phyloP scores from a whole-genome alignment of 345 rosid species.

The Brassica rapa region DNA sequence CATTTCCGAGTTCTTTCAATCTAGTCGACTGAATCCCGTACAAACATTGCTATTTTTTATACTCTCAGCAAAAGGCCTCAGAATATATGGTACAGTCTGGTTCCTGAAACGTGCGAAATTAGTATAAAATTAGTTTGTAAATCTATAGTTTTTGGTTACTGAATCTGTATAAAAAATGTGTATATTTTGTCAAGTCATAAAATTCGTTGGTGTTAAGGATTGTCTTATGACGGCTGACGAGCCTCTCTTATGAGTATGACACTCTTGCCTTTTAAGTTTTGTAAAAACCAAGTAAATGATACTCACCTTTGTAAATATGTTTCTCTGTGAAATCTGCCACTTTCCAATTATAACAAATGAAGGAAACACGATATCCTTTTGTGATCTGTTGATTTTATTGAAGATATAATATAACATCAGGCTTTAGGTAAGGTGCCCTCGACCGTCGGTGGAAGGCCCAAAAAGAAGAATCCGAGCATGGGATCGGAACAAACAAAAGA shows the following conservation, averaged over 20 bases:
- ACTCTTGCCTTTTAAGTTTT: not conserved
- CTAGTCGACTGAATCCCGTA: too few relatives aligned
- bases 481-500: not conserved
- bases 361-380: not conserved
- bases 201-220: not conserved
- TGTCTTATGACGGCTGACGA: not conserved
- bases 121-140: not conserved
- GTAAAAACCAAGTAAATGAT: not conserved
- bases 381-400: not conserved
- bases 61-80: not conserved
- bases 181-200: not conserved
- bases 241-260: too few relatives aligned
- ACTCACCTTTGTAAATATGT: not conserved
- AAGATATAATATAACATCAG: not conserved
- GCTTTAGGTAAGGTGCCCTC: not conserved
- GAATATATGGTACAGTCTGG: not conserved
- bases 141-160: not conserved
- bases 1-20: too few relatives aligned
- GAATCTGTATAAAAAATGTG: not conserved
- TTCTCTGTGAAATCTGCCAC: not conserved
- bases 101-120: not conserved
- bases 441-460: not conserved
- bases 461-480: not conserved
- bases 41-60: too few relatives aligned
- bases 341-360: not conserved